phyloP scores from a whole-genome alignment of 2,329 filamentous ascomycete genomes.

The Cercospora beticola region DNA sequence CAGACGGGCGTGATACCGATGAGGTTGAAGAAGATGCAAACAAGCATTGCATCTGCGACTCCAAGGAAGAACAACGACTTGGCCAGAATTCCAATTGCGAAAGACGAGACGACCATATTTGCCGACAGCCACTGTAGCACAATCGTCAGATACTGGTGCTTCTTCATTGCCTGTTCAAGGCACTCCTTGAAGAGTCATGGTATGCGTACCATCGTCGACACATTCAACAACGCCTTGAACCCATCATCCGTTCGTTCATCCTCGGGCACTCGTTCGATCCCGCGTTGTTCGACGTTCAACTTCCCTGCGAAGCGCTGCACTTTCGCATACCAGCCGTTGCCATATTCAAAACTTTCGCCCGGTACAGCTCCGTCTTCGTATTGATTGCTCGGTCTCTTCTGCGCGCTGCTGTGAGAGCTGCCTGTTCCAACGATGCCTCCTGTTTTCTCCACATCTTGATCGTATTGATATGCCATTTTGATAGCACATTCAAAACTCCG shows the following conservation, averaged over 20 bases:
- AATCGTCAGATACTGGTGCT: background rate
- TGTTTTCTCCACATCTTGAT: conserved; percentile 25
- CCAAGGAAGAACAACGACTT: conserved; percentile 68
- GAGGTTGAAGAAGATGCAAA: conserved; percentile 73
- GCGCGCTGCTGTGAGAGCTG: conserved; percentile 12
- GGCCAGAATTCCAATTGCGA: conserved; percentile 72
- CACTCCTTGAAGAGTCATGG: background rate
- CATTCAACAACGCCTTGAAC: conserved; percentile 55
- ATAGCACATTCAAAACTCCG: background rate
- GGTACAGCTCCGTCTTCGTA: conserved; percentile 52
- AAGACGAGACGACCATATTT: conserved; percentile 75
- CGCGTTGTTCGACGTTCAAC: conserved; percentile 69
- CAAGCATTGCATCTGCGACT: conserved; percentile 70
- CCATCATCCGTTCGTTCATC: conserved; percentile 66
- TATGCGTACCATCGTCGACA: conserved; percentile 64
- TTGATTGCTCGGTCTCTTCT: conserved; percentile 16
- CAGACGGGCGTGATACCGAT: conserved; percentile 70
- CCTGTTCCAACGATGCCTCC: conserved; percentile 17
- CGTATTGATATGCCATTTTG: conserved; percentile 18
- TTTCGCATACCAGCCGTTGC: conserved; percentile 57
- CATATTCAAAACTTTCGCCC: conserved; percentile 60
- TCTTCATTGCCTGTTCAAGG: background rate
- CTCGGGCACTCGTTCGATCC: conserved; percentile 72
- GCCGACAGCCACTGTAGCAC: conserved; percentile 66
- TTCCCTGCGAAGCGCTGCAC: conserved; percentile 63